A percentile compares a stretch with the other conserved stretches of the same genome.
These are phyloP conservation scores for Lachnellula subtilissima DNA, from an alignment of 2,329 filamentous ascomycete species.

Conservation along the genomic window DNA sequence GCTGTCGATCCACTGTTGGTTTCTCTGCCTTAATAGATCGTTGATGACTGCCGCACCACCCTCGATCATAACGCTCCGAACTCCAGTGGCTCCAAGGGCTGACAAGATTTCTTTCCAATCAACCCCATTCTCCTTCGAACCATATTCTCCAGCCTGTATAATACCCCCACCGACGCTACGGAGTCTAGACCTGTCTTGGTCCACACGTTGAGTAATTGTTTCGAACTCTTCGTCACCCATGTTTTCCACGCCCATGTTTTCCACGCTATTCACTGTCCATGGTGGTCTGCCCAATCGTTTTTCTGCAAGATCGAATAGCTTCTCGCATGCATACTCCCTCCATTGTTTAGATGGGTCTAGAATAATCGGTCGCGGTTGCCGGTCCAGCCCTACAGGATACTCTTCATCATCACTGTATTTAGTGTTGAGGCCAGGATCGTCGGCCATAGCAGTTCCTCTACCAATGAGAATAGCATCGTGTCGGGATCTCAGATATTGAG, in stretches of 20 bases:
- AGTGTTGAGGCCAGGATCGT: slow-evolving; percentile 83
- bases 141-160: slow-evolving; percentile 4
- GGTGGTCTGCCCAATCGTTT: slow-evolving; percentile 46
- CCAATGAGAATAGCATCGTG: slow-evolving; percentile 86
- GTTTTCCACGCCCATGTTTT: neutral
- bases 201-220: neutral
- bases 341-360: slow-evolving; percentile 77
- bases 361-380: slow-evolving; percentile 76
- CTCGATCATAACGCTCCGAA: slow-evolving; percentile 85
- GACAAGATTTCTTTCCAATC: slow-evolving; percentile 17
- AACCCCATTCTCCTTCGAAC: slow-evolving; percentile 2
- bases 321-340: slow-evolving; percentile 34
- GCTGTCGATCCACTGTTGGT: slow-evolving; percentile 62
- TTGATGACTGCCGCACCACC: slow-evolving; percentile 82
- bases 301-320: slow-evolving; percentile 14
- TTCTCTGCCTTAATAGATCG: slow-evolving; percentile 61
- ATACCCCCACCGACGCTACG: slow-evolving; percentile 10
- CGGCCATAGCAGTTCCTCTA: slow-evolving; percentile 75
- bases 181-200: neutral
- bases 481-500: slow-evolving; percentile 76
- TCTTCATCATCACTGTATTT: slow-evolving; percentile 47
- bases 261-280: slow-evolving; percentile 36
- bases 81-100: slow-evolving; percentile 12
- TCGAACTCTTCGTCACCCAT: neutral
- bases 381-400: slow-evolving; percentile 42